Evolutionary conservation across 371 early-diverging fungal genomes (phyloP).

Genomic region (Dichotomocladium elegans): DNA sequence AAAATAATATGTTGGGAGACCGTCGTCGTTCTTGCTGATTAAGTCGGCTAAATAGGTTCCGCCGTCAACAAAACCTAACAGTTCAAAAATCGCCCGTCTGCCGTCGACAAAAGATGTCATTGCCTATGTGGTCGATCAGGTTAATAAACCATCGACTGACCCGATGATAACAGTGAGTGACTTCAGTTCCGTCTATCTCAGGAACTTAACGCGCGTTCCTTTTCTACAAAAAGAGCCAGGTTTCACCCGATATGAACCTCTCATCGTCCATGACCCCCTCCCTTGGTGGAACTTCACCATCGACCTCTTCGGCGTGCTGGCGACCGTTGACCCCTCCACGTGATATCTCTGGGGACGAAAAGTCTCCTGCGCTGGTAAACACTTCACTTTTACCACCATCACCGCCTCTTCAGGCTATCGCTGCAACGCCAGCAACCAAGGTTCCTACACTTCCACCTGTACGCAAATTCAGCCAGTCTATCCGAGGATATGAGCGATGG

Average conservation of each 20-base stretch:
- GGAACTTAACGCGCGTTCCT: too few relatives aligned
- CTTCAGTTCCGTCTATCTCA: too few relatives aligned
- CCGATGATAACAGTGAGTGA: too few relatives aligned
- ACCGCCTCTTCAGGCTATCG: conserved; percentile 3
- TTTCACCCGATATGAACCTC: too few relatives aligned
- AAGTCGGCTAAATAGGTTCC: neutral
- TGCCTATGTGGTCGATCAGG: conserved; percentile 18
- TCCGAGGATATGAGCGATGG: conserved; percentile 36
- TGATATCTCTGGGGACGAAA: conserved; percentile 1
- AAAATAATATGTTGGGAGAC: too few relatives aligned
- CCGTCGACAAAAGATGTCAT: conserved; percentile 21
- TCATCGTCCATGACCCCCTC: conserved; percentile 6
- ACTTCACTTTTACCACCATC: neutral
- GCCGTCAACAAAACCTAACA: conserved; percentile 3
- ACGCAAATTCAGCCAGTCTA: conserved; percentile 32
- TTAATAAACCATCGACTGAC: neutral
- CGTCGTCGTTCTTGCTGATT: too few relatives aligned
- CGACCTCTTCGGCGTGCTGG: neutral
- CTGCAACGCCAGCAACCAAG: neutral
- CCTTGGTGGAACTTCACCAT: neutral
- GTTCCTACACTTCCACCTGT: conserved; percentile 15
- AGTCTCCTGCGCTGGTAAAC: neutral
- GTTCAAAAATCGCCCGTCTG: conserved; percentile 5
- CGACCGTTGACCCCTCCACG: conserved; percentile 18
- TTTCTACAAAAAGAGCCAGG: too few relatives aligned